phyloP scores from a whole-genome alignment of 352 stramenopile genomes.

The Globisporangium alternatum region DNA sequence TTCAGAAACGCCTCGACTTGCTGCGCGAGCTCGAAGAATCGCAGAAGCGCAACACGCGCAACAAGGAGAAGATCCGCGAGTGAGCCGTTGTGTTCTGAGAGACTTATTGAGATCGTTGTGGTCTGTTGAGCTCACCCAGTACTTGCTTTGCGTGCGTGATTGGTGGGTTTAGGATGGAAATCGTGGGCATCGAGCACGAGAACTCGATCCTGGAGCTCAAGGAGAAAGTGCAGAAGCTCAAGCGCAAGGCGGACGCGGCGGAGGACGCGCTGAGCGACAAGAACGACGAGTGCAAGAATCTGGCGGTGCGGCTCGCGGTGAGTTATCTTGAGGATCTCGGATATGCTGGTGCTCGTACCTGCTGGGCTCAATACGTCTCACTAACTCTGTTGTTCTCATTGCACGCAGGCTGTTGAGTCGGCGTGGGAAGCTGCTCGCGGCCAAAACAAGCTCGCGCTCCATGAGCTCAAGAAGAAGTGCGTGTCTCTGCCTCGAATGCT shows the following conservation, averaged over 20 bases:
- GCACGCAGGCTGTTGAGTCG: constrained; percentile 60
- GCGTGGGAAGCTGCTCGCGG: constrained; percentile 75
- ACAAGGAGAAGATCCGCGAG: constrained; percentile 75
- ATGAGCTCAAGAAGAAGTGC: constrained; percentile 82
- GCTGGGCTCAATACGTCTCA: neutral
- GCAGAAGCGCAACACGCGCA: constrained; percentile 60
- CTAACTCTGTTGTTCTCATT: neutral
- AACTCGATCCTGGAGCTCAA: constrained; percentile 73
- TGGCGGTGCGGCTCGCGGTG: constrained; percentile 58
- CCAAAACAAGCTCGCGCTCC: constrained; percentile 72
- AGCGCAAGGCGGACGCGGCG: constrained; percentile 42
- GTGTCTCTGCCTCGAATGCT: neutral
- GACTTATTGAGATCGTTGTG: neutral
- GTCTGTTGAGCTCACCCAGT: neutral
- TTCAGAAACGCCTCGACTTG: constrained; percentile 63
- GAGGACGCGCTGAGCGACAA: constrained; percentile 53
- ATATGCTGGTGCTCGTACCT: neutral
- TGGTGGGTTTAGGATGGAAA: constrained; percentile 42
- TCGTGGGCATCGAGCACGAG: constrained; percentile 68
- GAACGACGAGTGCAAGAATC: constrained; percentile 69
- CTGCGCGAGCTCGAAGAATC: constrained; percentile 66
- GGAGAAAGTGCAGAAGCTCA: constrained; percentile 75
- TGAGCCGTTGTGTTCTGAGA: constrained; percentile 11
- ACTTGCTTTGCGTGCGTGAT: neutral
- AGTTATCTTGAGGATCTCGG: neutral